Percentiles rank a stretch among this genome's conserved stretches.
Conservation (phyloP, 768 basidiomycete genomes). For the Boletus vinaceobasis region DNA sequence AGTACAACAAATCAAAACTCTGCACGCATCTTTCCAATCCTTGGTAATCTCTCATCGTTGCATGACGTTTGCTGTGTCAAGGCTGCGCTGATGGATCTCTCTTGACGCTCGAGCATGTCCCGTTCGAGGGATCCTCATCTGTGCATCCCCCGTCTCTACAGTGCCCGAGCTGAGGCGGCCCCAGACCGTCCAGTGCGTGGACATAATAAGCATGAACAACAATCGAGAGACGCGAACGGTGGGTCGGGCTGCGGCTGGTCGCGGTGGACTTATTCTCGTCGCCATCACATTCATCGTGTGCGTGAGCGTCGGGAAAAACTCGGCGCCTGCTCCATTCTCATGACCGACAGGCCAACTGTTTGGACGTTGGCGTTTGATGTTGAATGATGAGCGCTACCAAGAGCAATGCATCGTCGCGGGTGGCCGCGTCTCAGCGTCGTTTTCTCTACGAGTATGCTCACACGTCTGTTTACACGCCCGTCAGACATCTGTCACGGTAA, state of each 20-base stretch:
- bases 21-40: background rate
- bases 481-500: background rate
- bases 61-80: background rate
- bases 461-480: background rate
- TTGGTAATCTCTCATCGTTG: background rate
- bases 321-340: background rate
- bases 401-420: background rate
- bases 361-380: background rate
- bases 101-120: background rate
- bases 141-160: background rate
- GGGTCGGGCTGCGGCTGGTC: background rate
- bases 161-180: background rate
- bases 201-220: background rate
- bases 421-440: background rate
- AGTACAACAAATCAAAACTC: background rate
- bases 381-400: background rate
- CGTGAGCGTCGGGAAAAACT: background rate
- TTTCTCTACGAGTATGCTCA: background rate
- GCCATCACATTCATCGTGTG: background rate
- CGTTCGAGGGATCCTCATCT: background rate
- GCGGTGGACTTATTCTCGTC: background rate
- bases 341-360: background rate
- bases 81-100: slow-evolving; percentile 7
- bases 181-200: background rate
- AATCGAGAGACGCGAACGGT: background rate